phyloP scores from a whole-genome alignment of 202 grass and related monocot genomes.

The Cymbopogon flexuosus region DNA sequence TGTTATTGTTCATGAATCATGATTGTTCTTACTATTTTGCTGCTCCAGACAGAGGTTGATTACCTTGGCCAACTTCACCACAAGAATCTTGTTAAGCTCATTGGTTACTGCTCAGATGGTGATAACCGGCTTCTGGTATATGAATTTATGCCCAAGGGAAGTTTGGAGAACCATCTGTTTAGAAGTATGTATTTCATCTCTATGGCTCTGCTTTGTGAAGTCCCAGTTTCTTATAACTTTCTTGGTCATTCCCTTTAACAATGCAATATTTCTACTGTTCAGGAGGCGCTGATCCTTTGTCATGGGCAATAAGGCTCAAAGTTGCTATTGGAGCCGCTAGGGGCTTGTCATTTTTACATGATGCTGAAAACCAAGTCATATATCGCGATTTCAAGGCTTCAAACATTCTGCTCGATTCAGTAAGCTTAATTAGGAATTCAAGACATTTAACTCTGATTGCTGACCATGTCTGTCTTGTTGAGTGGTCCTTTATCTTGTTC shows the following conservation, averaged over 20 bases:
- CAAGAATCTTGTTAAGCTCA: conserved; percentile 82
- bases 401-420: conserved; percentile 92
- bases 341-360: conserved; percentile 89
- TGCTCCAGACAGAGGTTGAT: conserved; percentile 81
- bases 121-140: conserved; percentile 89
- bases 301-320: conserved; percentile 90
- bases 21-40: conserved; percentile 14
- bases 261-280: conserved; percentile 25
- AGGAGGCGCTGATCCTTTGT: conserved; percentile 78
- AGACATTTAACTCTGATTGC: neutral
- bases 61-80: conserved; percentile 94
- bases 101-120: conserved; percentile 81
- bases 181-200: conserved; percentile 57
- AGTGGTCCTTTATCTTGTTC: conserved; percentile 3
- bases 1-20: conserved; percentile 30
- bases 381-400: conserved; percentile 95
- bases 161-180: conserved; percentile 98
- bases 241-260: neutral
- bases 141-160: conserved; percentile 88
- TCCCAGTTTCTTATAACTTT: neutral
- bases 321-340: conserved; percentile 89
- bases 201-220: neutral
- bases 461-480: neutral
- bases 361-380: conserved; percentile 87
- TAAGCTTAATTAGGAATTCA: conserved; percentile 30